Base-by-base conservation (phyloP, 129 eudicot species). In the Helichrysum umbraculigerum region DNA sequence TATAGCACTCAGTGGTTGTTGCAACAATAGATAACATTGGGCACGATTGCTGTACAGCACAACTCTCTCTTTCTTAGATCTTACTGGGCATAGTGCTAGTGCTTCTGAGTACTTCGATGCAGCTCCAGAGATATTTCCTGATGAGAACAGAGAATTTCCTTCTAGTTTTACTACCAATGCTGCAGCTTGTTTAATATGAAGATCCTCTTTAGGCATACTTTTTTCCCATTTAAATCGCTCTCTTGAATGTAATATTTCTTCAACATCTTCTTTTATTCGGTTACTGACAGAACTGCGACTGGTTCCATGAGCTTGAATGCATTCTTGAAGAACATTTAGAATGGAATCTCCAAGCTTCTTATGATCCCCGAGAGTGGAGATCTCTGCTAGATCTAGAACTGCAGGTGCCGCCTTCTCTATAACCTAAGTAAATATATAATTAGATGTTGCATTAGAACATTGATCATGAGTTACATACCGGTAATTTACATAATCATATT, bases 171-270 rank as follows among this genome's bases (percentile, higher is more conserved):
- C 97, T 51, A 93, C 98, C 73, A 93, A 65, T 6, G 97, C 91
- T 42, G 98, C 98, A 52, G 98, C 97, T 78, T 93, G 98, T 81
- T 93, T 93, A 11, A 93, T 93, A 71, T 93, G 98, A 65, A 93
- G 97, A 82, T 93, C 98, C 87, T 93, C 98, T 86, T 91, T 93
- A 8, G 96, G 98, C 88, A 91, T 81, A 44, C 68, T 86, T 62
- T 91, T 93, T 80, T 93, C 98, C 91, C 91, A 87, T 80, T 93
- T 91, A 69, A 93, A 75, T 63, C 93, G 81, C 60, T 91, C 86
- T 70, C 88, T 81, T 9, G 93, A 86, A 64, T 79, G 79, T 37
- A 93, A 21, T 60, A 86, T 79, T 75, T 91, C 97, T 76, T 91
- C 96, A 21, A 88, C 80, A 20, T 88, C 92, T 62, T 87, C 91